Evolutionary conservation across 2,329 filamentous ascomycete species (phyloP).

Genomic region (Alternaria brassicicola): DNA sequence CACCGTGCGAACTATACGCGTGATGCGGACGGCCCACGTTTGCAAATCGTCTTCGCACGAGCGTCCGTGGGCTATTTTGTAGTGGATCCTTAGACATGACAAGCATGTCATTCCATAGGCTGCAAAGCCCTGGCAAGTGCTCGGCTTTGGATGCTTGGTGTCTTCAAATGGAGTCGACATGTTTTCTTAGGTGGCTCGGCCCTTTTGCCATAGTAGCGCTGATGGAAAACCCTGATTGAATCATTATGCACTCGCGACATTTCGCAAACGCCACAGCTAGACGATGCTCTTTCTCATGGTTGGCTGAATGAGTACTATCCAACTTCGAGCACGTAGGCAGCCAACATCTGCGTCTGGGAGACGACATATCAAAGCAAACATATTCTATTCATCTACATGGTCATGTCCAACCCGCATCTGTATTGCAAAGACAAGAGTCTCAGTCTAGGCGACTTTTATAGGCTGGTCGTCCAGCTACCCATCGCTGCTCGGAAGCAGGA

Average conservation of each 20-base stretch:
- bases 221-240: neutral
- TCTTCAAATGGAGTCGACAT: neutral
- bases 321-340: neutral
- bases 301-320: neutral
- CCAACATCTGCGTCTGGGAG: neutral
- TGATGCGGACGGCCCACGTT: neutral
- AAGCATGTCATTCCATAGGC: neutral
- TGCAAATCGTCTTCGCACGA: constrained; percentile 5
- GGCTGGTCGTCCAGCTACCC: constrained; percentile 26
- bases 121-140: neutral
- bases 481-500: constrained; percentile 24
- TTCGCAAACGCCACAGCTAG: neutral
- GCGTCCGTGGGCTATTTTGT: constrained; percentile 1
- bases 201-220: neutral
- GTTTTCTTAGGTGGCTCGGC: neutral
- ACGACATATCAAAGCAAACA: neutral
- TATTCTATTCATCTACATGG: neutral
- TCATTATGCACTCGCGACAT: neutral
- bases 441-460: constrained; percentile 43
- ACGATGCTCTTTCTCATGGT: neutral
- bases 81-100: neutral
- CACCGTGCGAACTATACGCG: neutral
- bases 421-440: constrained; percentile 46
- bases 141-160: neutral
- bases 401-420: constrained; percentile 45